phyloP scores from a whole-genome alignment of 2,329 filamentous ascomycete genomes.

The Pseudogymnoascus sp. region DNA sequence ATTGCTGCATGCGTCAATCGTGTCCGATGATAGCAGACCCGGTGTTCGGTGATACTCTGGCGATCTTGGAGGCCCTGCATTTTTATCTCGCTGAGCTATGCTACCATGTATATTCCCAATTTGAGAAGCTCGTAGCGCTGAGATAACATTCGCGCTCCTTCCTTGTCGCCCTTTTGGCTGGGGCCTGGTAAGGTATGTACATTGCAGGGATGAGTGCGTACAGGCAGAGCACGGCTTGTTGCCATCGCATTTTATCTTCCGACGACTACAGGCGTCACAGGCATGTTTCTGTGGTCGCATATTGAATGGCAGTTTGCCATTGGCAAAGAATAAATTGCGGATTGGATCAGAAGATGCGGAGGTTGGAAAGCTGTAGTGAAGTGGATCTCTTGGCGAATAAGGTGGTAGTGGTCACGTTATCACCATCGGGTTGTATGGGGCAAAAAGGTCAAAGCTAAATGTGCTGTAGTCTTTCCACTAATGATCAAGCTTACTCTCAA shows the following conservation, averaged over 20 bases:
- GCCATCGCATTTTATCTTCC: slow-evolving; percentile 12
- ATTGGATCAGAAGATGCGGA: neutral
- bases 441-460: neutral
- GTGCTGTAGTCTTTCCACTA: neutral
- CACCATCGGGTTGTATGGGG: neutral
- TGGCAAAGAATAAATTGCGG: neutral
- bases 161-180: neutral
- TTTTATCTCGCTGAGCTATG: slow-evolving; percentile 5
- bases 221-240: slow-evolving; percentile 11
- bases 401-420: neutral
- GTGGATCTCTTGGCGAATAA: neutral
- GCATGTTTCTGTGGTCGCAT: slow-evolving; percentile 12
- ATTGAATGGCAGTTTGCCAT: neutral
- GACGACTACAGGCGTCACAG: slow-evolving; percentile 13
- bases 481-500: neutral
- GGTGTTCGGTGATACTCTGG: neutral
- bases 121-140: neutral
- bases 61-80: neutral
- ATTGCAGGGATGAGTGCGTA: slow-evolving; percentile 1
- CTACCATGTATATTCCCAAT: slow-evolving; percentile 3
- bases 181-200: neutral
- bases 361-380: neutral
- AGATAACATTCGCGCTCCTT: slow-evolving; percentile 1
- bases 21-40: neutral
- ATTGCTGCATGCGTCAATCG: neutral